A percentile compares a stretch with the other conserved stretches of the same genome.
phyloP scores from a whole-genome alignment of 2,329 filamentous ascomycete genomes.

The Fusarium sp. region DNA sequence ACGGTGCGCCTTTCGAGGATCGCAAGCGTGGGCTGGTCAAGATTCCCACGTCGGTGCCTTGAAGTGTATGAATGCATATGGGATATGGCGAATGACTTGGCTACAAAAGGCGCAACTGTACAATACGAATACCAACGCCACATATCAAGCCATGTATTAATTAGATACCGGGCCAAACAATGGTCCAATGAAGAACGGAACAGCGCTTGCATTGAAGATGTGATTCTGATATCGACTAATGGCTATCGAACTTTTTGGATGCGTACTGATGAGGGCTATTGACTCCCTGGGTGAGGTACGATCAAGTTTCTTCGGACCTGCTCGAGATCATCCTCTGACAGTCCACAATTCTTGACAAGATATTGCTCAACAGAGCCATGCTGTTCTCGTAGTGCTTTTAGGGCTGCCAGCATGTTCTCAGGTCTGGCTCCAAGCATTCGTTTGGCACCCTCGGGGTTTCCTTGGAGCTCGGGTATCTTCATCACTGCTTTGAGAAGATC shows the following conservation, averaged over 20 bases:
- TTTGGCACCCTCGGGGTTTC: constrained; percentile 57
- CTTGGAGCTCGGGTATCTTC: constrained; percentile 61
- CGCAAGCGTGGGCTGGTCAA: constrained; percentile 72
- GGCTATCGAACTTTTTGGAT: not conserved
- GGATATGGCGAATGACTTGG: constrained; percentile 14
- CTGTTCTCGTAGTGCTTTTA: constrained; percentile 65
- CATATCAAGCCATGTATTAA: constrained; percentile 40
- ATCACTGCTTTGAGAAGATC: constrained; percentile 63
- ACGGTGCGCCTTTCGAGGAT: constrained; percentile 72
- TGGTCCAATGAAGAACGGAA: constrained; percentile 16
- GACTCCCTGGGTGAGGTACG: constrained; percentile 47
- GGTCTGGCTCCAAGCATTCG: constrained; percentile 60
- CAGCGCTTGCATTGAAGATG: constrained; percentile 17
- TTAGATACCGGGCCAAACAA: constrained; percentile 27
- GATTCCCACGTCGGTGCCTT: constrained; percentile 73
- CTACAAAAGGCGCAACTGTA: constrained; percentile 40
- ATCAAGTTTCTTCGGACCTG: constrained; percentile 63
- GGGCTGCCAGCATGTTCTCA: constrained; percentile 60
- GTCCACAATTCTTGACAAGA: constrained; percentile 66
- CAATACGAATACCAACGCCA: constrained; percentile 43
- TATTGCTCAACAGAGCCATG: constrained; percentile 75
- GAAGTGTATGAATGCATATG: constrained; percentile 43
- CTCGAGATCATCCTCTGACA: constrained; percentile 66
- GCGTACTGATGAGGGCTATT: not conserved
- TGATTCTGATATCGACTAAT: not conserved